phyloP scores from a whole-genome alignment of 2,329 filamentous ascomycete genomes.

The Epicoccum sorghinum region DNA sequence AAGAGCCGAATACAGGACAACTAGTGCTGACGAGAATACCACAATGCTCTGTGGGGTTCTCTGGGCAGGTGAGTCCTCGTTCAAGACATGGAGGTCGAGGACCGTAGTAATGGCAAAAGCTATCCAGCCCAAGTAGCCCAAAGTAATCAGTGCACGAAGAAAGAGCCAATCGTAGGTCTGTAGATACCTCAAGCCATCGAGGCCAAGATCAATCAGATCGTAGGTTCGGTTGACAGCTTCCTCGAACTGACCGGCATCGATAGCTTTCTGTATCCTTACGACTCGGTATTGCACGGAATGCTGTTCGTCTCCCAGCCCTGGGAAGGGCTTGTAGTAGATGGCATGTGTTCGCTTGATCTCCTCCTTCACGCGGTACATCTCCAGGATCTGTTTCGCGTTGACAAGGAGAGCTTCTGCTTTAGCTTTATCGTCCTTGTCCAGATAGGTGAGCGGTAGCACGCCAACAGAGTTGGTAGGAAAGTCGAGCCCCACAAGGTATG shows the following conservation, averaged over 20 bases:
- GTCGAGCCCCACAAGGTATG: constrained; percentile 83
- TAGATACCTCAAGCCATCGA: constrained; percentile 87
- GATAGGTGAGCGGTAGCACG: constrained; percentile 82
- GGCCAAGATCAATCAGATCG: constrained; percentile 74
- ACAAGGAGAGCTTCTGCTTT: constrained; percentile 85
- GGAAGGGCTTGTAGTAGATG: constrained; percentile 78
- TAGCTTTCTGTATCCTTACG: constrained; percentile 69
- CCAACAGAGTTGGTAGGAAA: constrained; percentile 98
- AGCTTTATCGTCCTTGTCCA: constrained; percentile 72
- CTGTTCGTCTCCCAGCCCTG: constrained; percentile 68
- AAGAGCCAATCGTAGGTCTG: constrained; percentile 99
- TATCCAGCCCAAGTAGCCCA: constrained; percentile 95
- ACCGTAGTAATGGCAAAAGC: constrained; percentile 89
- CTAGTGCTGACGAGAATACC: constrained; percentile 77
- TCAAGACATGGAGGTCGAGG: constrained; percentile 83
- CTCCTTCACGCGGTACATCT: constrained; percentile 97
- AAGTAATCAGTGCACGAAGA: constrained; percentile 82
- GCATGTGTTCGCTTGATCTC: constrained; percentile 77
- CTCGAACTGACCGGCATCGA: constrained; percentile 69
- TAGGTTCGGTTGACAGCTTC: constrained; percentile 81
- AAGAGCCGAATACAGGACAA: constrained; percentile 78
- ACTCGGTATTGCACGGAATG: constrained; percentile 71
- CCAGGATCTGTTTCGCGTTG: constrained; percentile 85
- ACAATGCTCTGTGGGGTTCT: constrained; percentile 65
- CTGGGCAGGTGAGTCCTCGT: constrained; percentile 68